Evolutionary conservation across 2,329 filamentous ascomycete species (phyloP), one percentile per base, ranked within the genome.

Genomic region (Colletotrichum sp.): DNA sequence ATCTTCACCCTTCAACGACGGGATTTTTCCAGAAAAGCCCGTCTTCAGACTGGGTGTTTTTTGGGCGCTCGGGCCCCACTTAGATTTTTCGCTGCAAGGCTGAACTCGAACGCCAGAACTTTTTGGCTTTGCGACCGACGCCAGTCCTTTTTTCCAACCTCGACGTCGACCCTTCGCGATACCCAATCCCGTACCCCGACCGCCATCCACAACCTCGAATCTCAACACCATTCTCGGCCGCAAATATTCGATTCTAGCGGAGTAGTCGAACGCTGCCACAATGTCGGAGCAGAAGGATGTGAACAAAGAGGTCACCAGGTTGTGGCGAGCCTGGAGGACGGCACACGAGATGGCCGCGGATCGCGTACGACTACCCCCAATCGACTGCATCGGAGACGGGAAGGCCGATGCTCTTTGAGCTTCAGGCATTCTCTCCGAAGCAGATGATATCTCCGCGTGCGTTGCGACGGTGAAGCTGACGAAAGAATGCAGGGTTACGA

Each of bases 291-390:
- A 88, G 69, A 88, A 89, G 72, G 85, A 89, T 60, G 87, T 86
- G 78, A 89, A 88, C 79, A 89, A 90, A 83, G 87, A 88, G 85
- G 85, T 90, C 65, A 87, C 90, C 81, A 93, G 95, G 83, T 92
- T 98, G 80, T 99, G 97, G 96, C 95, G 96, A 85, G 95, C 96
- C 81, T 98, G 95, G 92, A 93, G 93, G 86, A 99, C 97, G 10
- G 93, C 96, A 65, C 95, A 98, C 86, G 95, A 99, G 90, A 98
- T 99, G 96, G 94, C 97, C 80, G 90, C 91, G 77, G 97, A 99
- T 85, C 89, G 96, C 85, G 96, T 98, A 91, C 81, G 94, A 81
- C 59, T n/a, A 18, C 44, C 44, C 66, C 12, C 26, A n/a, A 52
- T 52, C 18, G 10, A 62, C 18, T 34, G 6, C 34, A 36, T 34